These are phyloP conservation scores for Larix kaempferi DNA, from an alignment of 75 land plant species.

Conservation along the genomic window DNA sequence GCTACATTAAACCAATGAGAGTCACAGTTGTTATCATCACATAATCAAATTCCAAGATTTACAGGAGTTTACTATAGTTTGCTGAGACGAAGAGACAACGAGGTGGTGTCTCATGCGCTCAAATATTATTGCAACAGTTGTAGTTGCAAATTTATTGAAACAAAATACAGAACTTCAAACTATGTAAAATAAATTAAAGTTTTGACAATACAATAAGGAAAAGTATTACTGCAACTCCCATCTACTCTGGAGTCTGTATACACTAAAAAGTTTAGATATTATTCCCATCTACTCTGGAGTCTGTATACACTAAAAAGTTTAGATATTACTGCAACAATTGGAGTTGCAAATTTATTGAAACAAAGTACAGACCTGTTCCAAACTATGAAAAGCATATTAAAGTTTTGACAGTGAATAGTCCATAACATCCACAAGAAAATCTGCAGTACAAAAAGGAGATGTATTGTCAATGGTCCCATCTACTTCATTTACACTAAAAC, in stretches of 20 bases:
- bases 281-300: too few species aligned
- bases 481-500: neutral
- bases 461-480: neutral
- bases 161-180: neutral
- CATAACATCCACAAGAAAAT: slow-evolving; percentile 91
- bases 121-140: neutral
- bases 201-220: neutral
- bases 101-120: slow-evolving; percentile 30
- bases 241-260: neutral
- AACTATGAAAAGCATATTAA: slow-evolving; percentile 23
- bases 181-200: neutral
- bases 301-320: neutral
- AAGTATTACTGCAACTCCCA: slow-evolving; percentile 27
- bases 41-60: too few species aligned
- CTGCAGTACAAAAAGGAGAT: slow-evolving; percentile 38
- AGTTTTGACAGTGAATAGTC: slow-evolving; percentile 78
- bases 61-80: neutral
- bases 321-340: neutral
- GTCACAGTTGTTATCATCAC: too few species aligned
- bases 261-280: neutral
- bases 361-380: neutral
- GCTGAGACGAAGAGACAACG: slow-evolving; percentile 23
- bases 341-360: slow-evolving; percentile 8
- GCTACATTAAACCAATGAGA: too few species aligned
- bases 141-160: slow-evolving; percentile 7